Conservation (phyloP, 129 eudicot genomes). For the Tagetes patula region DNA sequence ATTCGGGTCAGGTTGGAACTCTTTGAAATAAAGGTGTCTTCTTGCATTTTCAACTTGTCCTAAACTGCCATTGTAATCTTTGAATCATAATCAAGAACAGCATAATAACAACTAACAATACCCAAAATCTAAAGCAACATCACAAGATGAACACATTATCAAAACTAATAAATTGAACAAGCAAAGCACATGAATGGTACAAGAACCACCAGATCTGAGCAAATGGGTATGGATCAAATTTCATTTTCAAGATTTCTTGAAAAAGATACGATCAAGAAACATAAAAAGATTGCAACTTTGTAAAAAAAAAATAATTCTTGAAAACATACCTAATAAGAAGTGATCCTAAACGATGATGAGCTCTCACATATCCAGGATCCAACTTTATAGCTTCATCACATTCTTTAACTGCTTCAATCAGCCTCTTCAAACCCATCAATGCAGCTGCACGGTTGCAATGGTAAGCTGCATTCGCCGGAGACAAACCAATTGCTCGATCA, state of each 20-base stretch:
- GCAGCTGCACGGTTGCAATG: constrained; percentile 86
- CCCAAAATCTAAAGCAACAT: constrained; percentile 19
- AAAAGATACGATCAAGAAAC: background rate
- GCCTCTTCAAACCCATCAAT: constrained; percentile 60
- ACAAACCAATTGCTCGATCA: constrained; percentile 55
- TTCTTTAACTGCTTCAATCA: constrained; percentile 65
- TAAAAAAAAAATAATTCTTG: no score
- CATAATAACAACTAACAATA: constrained; percentile 14
- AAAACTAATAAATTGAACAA: background rate
- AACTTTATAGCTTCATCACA: constrained; percentile 80
- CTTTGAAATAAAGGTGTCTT: constrained; percentile 56
- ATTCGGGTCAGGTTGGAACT: constrained; percentile 53
- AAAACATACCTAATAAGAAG: constrained; percentile 76
- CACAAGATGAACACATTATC: constrained; percentile 23
- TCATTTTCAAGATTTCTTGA: constrained; percentile 7
- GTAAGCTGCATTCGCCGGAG: constrained; percentile 71
- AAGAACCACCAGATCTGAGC: constrained; percentile 18
- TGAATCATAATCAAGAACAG: constrained; percentile 31
- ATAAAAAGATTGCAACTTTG: constrained; percentile 28
- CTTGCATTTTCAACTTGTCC: constrained; percentile 89
- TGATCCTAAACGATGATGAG: constrained; percentile 81
- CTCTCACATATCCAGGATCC: constrained; percentile 69
- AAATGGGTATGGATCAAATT: constrained; percentile 9
- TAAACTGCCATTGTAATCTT: constrained; percentile 57
- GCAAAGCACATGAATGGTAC: constrained; percentile 10